Evolutionary conservation across 2,329 filamentous ascomycete species (phyloP).

Genomic region (Aureobasidium zeae): DNA sequence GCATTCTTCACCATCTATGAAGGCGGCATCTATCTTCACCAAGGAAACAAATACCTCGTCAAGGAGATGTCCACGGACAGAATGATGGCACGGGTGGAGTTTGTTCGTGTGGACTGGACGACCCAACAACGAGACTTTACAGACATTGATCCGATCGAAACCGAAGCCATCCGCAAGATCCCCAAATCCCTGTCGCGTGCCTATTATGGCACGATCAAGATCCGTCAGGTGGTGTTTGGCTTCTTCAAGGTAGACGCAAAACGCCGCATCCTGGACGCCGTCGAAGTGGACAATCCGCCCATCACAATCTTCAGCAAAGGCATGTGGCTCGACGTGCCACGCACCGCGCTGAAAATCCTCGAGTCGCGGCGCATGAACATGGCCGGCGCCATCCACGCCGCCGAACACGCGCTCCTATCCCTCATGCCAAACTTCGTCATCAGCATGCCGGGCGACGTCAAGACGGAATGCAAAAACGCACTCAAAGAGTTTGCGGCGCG

Average conservation of each 20-base stretch:
- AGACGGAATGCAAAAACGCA: constrained; percentile 86
- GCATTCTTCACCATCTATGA: constrained; percentile 95
- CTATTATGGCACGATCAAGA: constrained; percentile 78
- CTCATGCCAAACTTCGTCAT: constrained; percentile 88
- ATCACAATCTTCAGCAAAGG: constrained; percentile 78
- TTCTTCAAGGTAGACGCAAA: constrained; percentile 95
- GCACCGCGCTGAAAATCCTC: constrained; percentile 67
- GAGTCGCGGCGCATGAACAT: constrained; percentile 63
- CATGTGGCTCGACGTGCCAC: constrained; percentile 91
- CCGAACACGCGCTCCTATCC: constrained; percentile 80
- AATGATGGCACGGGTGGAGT: constrained; percentile 77
- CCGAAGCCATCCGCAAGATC: constrained; percentile 73
- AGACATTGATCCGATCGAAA: constrained; percentile 87
- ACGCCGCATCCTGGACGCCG: constrained; percentile 77
- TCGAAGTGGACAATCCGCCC: constrained; percentile 87
- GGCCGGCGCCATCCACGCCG: constrained; percentile 85
- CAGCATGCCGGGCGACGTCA: constrained; percentile 79
- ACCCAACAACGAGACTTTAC: constrained; percentile 89
- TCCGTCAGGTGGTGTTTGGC: constrained; percentile 82
- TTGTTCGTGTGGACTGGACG: constrained; percentile 88
- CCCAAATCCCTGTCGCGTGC: constrained; percentile 55
- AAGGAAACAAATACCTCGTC: constrained; percentile 87
- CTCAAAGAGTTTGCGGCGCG: constrained; percentile 75
- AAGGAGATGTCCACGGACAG: constrained; percentile 76
- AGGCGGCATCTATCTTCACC: constrained; percentile 91